Conservation (phyloP, 177 flowering plant genomes). For the Vitis hybrid region DNA sequence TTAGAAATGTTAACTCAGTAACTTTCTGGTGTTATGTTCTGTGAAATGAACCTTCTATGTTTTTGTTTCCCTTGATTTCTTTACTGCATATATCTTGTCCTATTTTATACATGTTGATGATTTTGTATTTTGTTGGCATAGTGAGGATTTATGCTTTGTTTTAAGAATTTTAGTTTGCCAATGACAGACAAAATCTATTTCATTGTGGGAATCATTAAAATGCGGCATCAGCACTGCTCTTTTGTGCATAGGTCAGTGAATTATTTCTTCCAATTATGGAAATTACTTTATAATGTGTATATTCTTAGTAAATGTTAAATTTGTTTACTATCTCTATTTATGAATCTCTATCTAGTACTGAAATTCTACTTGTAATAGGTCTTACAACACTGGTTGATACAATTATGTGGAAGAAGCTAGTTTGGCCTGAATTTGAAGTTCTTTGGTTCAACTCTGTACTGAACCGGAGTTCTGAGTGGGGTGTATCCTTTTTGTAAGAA, state of each 20-base stretch:
- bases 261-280: background rate
- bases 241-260: slow-evolving; percentile 62
- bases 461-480: slow-evolving; percentile 98
- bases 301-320: background rate
- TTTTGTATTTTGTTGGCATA: too few relatives aligned
- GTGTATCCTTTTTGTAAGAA: slow-evolving; percentile 73
- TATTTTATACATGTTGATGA: background rate
- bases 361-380: slow-evolving; percentile 44
- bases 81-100: background rate
- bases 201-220: slow-evolving; percentile 65
- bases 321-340: background rate
- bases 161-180: slow-evolving; percentile 11
- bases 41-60: background rate
- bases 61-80: background rate
- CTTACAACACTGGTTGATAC: slow-evolving; percentile 73
- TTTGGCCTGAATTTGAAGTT: slow-evolving; percentile 97
- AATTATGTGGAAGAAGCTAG: slow-evolving; percentile 73
- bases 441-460: slow-evolving; percentile 95
- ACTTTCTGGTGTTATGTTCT: background rate
- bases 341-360: slow-evolving; percentile 7
- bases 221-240: slow-evolving; percentile 50
- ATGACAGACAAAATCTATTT: slow-evolving; percentile 70
- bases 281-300: background rate
- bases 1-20: background rate
- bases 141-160: background rate